These are phyloP conservation scores for Lichtheimia ramosa DNA, from an alignment of 371 early-diverging fungal genomes.

Conservation along the genomic window DNA sequence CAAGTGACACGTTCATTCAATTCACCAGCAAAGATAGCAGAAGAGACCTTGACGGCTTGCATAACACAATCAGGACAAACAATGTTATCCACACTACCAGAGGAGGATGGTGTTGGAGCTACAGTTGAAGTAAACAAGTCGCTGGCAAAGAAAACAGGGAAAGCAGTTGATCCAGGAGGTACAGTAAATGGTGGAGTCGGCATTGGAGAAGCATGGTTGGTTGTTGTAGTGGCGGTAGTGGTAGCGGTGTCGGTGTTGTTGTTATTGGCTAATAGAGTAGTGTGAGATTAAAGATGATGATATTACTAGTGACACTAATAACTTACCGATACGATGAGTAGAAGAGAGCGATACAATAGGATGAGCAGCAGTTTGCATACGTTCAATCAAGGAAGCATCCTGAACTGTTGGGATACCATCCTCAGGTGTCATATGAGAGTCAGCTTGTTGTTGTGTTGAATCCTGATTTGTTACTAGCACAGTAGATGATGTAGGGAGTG, in stretches of 20 bases:
- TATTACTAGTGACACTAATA: not conserved
- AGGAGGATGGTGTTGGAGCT: slow-evolving; percentile 2
- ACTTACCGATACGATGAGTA: slow-evolving; percentile 16
- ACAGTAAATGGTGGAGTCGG: slow-evolving; percentile 22
- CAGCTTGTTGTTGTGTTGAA: not conserved
- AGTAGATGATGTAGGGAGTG: not conserved
- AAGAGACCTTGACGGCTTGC: slow-evolving; percentile 49
- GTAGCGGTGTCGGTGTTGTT: not conserved
- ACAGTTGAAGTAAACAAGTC: slow-evolving; percentile 6
- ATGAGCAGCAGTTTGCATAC: slow-evolving; percentile 14
- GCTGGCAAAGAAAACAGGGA: slow-evolving; percentile 13
- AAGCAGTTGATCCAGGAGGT: slow-evolving; percentile 9
- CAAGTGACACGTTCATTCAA: slow-evolving; percentile 51
- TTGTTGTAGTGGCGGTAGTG: not conserved
- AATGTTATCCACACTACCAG: slow-evolving; percentile 7
- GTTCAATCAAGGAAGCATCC: slow-evolving; percentile 17
- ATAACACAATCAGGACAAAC: slow-evolving; percentile 40
- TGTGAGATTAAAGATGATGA: not conserved
- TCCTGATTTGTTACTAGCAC: slow-evolving; percentile 1
- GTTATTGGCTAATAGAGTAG: not conserved
- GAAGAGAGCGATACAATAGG: slow-evolving; percentile 14
- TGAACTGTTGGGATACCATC: slow-evolving; percentile 21
- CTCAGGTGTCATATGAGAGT: slow-evolving; percentile 20
- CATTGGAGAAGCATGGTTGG: slow-evolving; percentile 8
- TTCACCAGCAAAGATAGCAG: slow-evolving; percentile 52